Conservation (phyloP, 345 rosid species). For the Trapa bicornis region DNA sequence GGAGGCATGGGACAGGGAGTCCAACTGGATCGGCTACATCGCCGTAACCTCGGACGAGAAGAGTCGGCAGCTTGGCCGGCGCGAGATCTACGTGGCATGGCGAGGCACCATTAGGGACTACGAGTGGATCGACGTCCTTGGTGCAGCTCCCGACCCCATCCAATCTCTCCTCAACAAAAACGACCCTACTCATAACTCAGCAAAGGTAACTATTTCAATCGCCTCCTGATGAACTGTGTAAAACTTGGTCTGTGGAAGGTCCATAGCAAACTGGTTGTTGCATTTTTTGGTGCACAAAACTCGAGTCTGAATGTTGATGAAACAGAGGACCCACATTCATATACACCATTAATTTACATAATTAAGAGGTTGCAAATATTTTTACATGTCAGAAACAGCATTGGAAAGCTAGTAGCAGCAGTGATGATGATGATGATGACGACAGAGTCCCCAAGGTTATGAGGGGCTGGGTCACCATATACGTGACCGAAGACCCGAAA, state of each 20-base stretch:
- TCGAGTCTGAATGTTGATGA: no score
- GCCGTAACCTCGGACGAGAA: conserved; percentile 56
- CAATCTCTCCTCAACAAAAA: conserved; percentile 23
- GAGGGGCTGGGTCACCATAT: conserved; percentile 75
- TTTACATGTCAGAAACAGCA: neutral
- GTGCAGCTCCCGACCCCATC: conserved; percentile 43
- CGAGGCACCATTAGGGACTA: conserved; percentile 78
- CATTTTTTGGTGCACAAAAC: no score
- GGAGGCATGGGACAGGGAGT: conserved; percentile 89
- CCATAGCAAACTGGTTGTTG: no score
- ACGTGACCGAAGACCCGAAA: conserved; percentile 44
- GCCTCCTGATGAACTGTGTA: no score
- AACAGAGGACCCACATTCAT: no score
- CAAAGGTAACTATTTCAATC: neutral
- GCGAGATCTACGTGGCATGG: conserved; percentile 58
- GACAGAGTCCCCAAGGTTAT: conserved; percentile 43
- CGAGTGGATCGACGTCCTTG: conserved; percentile 66
- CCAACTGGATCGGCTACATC: conserved; percentile 91
- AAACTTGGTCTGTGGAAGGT: no score
- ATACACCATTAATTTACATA: no score
- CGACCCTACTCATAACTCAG: neutral
- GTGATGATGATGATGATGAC: conserved; percentile 20
- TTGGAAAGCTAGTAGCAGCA: conserved; percentile 12
- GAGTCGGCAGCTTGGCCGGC: conserved; percentile 37
- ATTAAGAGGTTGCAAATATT: neutral